phyloP scores from a whole-genome alignment of 2,329 filamentous ascomycete genomes.

The Lasiodiplodia citricola region DNA sequence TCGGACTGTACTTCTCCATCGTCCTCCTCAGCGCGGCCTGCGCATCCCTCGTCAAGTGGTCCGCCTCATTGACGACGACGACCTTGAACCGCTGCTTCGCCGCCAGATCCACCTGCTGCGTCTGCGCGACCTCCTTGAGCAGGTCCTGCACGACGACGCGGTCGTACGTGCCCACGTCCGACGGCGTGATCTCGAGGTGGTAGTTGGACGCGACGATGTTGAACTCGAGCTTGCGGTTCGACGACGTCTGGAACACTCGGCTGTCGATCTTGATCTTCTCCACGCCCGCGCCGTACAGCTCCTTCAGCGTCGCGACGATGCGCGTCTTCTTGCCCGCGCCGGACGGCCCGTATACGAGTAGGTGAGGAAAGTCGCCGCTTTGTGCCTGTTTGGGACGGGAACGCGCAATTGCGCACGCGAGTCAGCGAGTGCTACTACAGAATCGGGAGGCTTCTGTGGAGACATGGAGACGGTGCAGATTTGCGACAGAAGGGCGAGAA shows the following conservation, averaged over 20 bases:
- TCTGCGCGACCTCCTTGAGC: constrained; percentile 97
- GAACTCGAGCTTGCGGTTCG: constrained; percentile 98
- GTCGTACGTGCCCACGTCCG: constrained; percentile 95
- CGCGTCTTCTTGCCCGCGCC: constrained; percentile 98
- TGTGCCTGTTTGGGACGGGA: constrained; percentile 68
- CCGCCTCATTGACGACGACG: constrained; percentile 98
- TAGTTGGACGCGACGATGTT: constrained; percentile 98
- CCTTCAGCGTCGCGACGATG: constrained; percentile 92
- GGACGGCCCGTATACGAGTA: constrained; percentile 95
- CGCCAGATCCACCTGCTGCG: constrained; percentile 93
- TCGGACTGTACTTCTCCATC: constrained; percentile 99
- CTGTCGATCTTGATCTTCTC: constrained; percentile 99
- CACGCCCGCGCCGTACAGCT: constrained; percentile 93
- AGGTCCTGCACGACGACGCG: constrained; percentile 94
- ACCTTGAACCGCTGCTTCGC: constrained; percentile 97
- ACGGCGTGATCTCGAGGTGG: constrained; percentile 97
- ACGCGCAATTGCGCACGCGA: constrained; percentile 27
- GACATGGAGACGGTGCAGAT: not conserved
- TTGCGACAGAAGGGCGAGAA: constrained; percentile 9
- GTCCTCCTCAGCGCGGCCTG: constrained; percentile 93
- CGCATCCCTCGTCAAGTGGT: constrained; percentile 90
- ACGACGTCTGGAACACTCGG: constrained; percentile 91
- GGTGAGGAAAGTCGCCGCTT: constrained; percentile 96
- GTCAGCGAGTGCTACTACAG: constrained; percentile 27
- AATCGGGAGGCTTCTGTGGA: not conserved